Evolutionary conservation across 1,139 yeast genomes (phyloP).

Genomic region (Nakaseomyces uthaithaninus): DNA sequence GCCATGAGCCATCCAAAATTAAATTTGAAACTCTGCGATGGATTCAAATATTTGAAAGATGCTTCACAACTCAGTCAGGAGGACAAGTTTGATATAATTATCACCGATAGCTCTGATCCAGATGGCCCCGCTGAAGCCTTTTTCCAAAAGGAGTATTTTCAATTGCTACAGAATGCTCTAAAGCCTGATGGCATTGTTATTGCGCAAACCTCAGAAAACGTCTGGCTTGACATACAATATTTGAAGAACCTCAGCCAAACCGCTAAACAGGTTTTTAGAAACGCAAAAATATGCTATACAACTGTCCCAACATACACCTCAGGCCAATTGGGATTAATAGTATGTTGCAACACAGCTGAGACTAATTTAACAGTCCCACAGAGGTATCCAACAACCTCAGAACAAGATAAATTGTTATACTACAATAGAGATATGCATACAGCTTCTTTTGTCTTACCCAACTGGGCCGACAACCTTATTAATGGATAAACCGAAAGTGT

Average conservation of each 20-base stretch:
- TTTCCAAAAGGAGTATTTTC: conserved; percentile 77
- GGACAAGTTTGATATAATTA: conserved; percentile 67
- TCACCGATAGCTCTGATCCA: conserved; percentile 94
- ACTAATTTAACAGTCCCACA: conserved; percentile 49
- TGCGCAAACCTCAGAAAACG: conserved; percentile 86
- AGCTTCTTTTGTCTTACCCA: conserved; percentile 79
- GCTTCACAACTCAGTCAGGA: conserved; percentile 33
- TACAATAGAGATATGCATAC: conserved; percentile 66
- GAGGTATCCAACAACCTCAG: conserved; percentile 44
- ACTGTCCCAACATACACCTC: conserved; percentile 96
- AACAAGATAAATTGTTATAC: conserved; percentile 52
- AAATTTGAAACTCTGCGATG: conserved; percentile 73
- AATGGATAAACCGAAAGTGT: conserved; percentile 11
- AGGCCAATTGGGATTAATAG: conserved; percentile 85
- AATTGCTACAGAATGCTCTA: conserved; percentile 60
- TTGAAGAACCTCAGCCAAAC: conserved; percentile 51
- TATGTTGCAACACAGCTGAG: conserved; percentile 58
- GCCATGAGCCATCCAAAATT: conserved; percentile 67
- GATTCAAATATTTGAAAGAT: conserved; percentile 66
- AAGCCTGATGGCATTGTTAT: conserved; percentile 71
- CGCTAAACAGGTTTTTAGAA: conserved; percentile 65
- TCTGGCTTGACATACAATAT: conserved; percentile 77
- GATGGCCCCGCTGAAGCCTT: conserved; percentile 97
- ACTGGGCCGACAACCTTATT: conserved; percentile 52
- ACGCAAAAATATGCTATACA: conserved; percentile 73